These are phyloP conservation scores for Anthracocystis setariae DNA, from an alignment of 1,284 basidiomycete species.

Conservation along the genomic window DNA sequence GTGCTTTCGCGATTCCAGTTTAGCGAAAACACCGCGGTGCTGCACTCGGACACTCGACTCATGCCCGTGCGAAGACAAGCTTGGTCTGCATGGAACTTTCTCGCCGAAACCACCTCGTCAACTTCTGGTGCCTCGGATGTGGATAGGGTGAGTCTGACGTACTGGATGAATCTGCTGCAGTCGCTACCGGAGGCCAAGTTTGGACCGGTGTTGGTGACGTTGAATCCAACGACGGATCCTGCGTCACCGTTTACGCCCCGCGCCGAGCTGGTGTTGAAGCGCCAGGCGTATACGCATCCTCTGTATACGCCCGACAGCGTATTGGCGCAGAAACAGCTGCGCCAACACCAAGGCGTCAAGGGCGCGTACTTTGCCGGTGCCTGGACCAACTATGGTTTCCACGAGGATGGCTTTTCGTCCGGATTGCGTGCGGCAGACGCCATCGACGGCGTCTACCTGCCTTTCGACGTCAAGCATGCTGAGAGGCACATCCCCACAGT, in stretches of 20 bases:
- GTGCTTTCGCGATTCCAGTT: slow-evolving; percentile 69
- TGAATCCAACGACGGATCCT: slow-evolving; percentile 72
- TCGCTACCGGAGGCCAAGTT: slow-evolving; percentile 74
- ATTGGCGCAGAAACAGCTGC: slow-evolving; percentile 73
- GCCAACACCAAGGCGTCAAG: slow-evolving; percentile 74
- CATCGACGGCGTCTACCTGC: slow-evolving; percentile 66
- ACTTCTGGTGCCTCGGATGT: slow-evolving; percentile 17
- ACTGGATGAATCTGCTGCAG: slow-evolving; percentile 83
- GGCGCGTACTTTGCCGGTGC: slow-evolving; percentile 81
- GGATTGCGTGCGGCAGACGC: slow-evolving; percentile 66
- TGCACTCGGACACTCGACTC: slow-evolving; percentile 73
- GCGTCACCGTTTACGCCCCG: slow-evolving; percentile 36
- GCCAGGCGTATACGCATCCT: slow-evolving; percentile 78
- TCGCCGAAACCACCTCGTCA: slow-evolving; percentile 39
- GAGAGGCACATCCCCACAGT: slow-evolving; percentile 33
- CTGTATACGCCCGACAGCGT: slow-evolving; percentile 70
- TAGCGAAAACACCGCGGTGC: slow-evolving; percentile 77
- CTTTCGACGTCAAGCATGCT: slow-evolving; percentile 67
- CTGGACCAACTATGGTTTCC: slow-evolving; percentile 79
- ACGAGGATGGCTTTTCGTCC: slow-evolving; percentile 82
- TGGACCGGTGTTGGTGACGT: slow-evolving; percentile 80
- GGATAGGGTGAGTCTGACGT: slow-evolving; percentile 68
- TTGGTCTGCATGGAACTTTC: slow-evolving; percentile 61
- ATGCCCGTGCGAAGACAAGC: slow-evolving; percentile 52
- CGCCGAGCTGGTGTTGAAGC: slow-evolving; percentile 69